phyloP scores from a whole-genome alignment of 257 asterid species.

The Misopates orontium region DNA sequence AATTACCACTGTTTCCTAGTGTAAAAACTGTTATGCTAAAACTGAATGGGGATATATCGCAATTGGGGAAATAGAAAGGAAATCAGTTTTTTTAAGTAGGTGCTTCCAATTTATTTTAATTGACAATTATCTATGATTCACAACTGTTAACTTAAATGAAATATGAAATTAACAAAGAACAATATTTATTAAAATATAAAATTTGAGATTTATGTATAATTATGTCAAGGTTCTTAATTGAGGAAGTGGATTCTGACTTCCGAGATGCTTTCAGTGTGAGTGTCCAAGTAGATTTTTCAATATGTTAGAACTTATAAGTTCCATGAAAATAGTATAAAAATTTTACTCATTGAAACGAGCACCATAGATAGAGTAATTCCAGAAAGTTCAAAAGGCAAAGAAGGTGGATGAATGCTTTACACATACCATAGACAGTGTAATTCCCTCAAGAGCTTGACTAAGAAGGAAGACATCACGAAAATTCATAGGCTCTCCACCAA shows the following conservation, averaged over 20 bases:
- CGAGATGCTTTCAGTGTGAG: not conserved
- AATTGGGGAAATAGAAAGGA: too few relatives aligned
- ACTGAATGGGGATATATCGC: too few relatives aligned
- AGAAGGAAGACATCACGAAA: conserved; percentile 78
- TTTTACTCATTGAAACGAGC: too few relatives aligned
- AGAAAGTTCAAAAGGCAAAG: conserved; percentile 12
- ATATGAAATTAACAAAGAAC: too few relatives aligned
- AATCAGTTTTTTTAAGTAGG: not conserved
- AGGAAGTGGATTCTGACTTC: too few relatives aligned
- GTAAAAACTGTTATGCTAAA: too few relatives aligned
- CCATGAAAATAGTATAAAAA: conserved; percentile 28
- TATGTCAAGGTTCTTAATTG: too few relatives aligned
- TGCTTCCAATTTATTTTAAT: not conserved
- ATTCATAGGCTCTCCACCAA: conserved; percentile 78
- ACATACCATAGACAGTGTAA: conserved; percentile 78
- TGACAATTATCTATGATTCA: too few relatives aligned
- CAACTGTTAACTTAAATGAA: too few relatives aligned
- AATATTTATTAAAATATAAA: too few relatives aligned
- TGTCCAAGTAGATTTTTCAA: conserved; percentile 66
- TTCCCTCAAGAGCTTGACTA: conserved; percentile 96
- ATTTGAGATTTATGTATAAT: too few relatives aligned
- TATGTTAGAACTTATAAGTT: conserved; percentile 50
- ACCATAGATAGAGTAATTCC: not conserved
- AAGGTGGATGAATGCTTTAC: too few relatives aligned
- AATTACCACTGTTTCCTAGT: conserved; percentile 1